Base-by-base conservation (phyloP, 2,329 filamentous ascomycete species). In the Diaporthe batatas region DNA sequence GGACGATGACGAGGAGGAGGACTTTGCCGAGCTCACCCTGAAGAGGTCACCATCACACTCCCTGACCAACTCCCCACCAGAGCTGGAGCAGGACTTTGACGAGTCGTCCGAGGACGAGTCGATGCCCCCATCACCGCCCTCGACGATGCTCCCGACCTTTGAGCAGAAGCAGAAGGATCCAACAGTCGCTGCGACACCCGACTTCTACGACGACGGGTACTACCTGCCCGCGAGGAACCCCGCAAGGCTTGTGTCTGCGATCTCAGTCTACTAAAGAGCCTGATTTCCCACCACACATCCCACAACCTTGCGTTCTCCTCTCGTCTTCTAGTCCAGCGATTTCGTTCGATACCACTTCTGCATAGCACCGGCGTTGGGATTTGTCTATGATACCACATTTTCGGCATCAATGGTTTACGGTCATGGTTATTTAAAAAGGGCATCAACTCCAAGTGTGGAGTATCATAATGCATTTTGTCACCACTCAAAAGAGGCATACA, bases 71-170 rank as follows among this genome's bases (percentile, higher is more conserved):
- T 88, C 83, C 78, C 90, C 91, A 69, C 88, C 92, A 68, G 92
- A 94, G 80, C 89, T 94, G 72, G 87, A 91, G 76, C 86, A 90
- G 75, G 92, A 94, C 79, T 89, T 88, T 74, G 92, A 92, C 75
- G 73, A 74, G 70, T 91, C 90, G 2, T 91, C 90, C 72, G 92
- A 94, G 77, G 93, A 95, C 82, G 91, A 93, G 77, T 84, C 87
- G 62, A 90, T 94, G 90, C 93, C 93, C 10, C 92, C 91, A 25
- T 93, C 92, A 74, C 92, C 92, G 49, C 89, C 90, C 55, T 84
- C 86, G 29, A 81, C 87, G 36, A 81, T 87, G 47, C 83, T 94
- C 69, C 85, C 89, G 74, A 83, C 86, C 53, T 93, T 94, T 79
- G 84, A 87, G 58, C 86, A 89, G 77, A 89, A 91, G 84, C 84